Evolutionary conservation across 768 basidiomycete species (phyloP).

Genomic region (Boletus speciosus): DNA sequence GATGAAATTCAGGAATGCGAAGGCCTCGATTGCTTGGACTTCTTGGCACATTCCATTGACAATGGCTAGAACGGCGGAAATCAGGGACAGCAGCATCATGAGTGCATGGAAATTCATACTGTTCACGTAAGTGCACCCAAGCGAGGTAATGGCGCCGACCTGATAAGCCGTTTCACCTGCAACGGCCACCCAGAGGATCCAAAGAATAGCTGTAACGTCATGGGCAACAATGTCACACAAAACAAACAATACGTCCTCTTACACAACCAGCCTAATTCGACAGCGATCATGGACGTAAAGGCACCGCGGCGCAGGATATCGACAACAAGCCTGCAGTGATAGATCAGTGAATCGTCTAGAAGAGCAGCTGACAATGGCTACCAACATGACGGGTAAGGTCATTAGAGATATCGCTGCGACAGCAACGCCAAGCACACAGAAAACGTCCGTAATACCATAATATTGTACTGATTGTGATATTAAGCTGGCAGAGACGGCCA

Average conservation of each 20-base stretch:
- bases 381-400: constrained; percentile 30
- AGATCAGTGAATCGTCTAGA: neutral
- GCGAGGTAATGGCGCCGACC: constrained; percentile 1
- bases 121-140: constrained; percentile 6
- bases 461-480: constrained; percentile 18
- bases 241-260: constrained; percentile 6
- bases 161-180: constrained; percentile 27
- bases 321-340: constrained; percentile 30
- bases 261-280: constrained; percentile 39
- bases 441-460: constrained; percentile 14
- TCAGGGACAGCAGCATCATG: neutral
- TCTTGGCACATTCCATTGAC: constrained; percentile 25
- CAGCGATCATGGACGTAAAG: constrained; percentile 36
- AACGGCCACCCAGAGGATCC: constrained; percentile 39
- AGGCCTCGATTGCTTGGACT: constrained; percentile 31
- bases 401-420: constrained; percentile 27
- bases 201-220: constrained; percentile 28
- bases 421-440: constrained; percentile 29
- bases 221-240: neutral
- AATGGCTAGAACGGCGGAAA: constrained; percentile 8
- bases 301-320: constrained; percentile 36
- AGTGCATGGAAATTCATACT: constrained; percentile 2
- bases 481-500: constrained; percentile 30
- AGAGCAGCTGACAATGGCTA: neutral
- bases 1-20: constrained; percentile 37